These are phyloP conservation scores for Cystobasidium ongulense DNA, from an alignment of 768 basidiomycete genomes.

Conservation along the genomic window DNA sequence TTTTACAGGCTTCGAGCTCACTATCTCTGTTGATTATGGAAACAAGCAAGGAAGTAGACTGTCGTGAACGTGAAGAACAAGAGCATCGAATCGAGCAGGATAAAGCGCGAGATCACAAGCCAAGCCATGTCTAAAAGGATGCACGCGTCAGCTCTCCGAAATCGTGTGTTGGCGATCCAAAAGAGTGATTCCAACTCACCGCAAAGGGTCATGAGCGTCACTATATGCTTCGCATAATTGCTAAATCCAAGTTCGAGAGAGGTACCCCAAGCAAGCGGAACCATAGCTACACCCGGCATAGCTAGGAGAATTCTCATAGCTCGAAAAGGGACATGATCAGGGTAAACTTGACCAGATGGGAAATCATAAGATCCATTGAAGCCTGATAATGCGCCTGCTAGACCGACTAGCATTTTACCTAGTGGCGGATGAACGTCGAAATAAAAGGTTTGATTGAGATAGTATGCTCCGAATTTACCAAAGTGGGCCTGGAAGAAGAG, in stretches of 20 bases:
- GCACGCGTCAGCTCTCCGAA: not conserved
- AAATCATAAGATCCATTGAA: constrained; percentile 90
- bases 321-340: constrained; percentile 74
- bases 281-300: constrained; percentile 86
- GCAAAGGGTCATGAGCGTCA: constrained; percentile 83
- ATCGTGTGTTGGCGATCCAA: not conserved
- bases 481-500: constrained; percentile 63
- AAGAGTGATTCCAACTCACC: constrained; percentile 52
- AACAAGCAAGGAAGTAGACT: constrained; percentile 86
- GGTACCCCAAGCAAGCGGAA: constrained; percentile 94
- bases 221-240: constrained; percentile 76
- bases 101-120: constrained; percentile 93
- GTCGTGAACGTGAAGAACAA: constrained; percentile 97
- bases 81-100: constrained; percentile 96
- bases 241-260: constrained; percentile 89
- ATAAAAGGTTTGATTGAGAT: constrained; percentile 97
- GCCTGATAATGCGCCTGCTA: constrained; percentile 80
- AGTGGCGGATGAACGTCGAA: constrained; percentile 98
- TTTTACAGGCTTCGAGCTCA: too few relatives aligned
- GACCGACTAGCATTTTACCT: constrained; percentile 96
- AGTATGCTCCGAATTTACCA: constrained; percentile 90
- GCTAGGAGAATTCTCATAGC: constrained; percentile 94
- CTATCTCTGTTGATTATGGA: constrained; percentile 94
- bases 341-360: constrained; percentile 80
- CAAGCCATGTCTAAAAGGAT: constrained; percentile 72